Conservation (phyloP, 2,329 filamentous ascomycete species). For the Sporothrix phasma region DNA sequence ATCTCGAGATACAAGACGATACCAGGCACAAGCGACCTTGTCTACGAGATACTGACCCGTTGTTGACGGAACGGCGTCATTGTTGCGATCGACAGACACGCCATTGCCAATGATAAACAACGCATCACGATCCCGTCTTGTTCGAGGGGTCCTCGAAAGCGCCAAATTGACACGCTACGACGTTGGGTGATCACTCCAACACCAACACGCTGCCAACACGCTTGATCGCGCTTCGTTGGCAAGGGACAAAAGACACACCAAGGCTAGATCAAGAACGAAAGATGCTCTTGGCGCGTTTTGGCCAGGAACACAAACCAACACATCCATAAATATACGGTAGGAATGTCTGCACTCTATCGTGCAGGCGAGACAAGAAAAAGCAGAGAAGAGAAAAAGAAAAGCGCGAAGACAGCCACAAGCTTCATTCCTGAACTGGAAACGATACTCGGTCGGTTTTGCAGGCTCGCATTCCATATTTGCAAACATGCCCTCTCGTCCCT, state of each 20-base stretch:
- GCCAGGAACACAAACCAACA: background rate
- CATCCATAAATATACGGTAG: background rate
- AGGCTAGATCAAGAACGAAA: background rate
- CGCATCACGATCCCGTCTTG: no score
- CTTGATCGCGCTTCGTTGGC: background rate
- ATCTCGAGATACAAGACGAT: background rate
- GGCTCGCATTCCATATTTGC: background rate
- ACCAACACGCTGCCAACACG: background rate
- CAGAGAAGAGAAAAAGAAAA: no score
- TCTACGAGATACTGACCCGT: background rate
- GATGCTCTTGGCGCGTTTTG: background rate
- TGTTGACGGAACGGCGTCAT: background rate
- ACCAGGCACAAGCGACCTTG: background rate
- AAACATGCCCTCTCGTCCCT: background rate
- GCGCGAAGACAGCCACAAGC: background rate
- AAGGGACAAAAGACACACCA: background rate
- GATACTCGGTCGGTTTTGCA: background rate
- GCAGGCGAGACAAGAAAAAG: background rate
- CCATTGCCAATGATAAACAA: background rate
- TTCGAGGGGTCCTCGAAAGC: no score
- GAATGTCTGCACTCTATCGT: background rate
- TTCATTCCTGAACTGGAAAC: background rate
- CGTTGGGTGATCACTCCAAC: background rate
- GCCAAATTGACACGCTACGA: slow-evolving; percentile 7
- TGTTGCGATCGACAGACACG: background rate